Conservation (phyloP, 805 yeast species). For the Yarrowia hollandica region DNA sequence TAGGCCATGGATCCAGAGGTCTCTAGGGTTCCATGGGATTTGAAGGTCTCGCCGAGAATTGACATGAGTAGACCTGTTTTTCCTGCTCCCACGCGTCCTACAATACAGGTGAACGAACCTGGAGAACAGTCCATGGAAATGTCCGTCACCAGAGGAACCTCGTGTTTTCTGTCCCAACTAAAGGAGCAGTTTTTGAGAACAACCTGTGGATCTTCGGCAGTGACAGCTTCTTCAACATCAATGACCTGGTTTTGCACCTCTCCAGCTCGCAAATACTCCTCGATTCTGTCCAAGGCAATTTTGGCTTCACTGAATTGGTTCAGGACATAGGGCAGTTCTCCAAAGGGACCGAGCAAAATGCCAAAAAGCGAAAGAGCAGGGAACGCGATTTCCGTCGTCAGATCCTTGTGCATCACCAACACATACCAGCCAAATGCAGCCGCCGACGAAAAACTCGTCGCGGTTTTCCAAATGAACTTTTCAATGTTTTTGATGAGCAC, state of each 20-base stretch:
- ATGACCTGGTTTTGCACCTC: constrained; percentile 45
- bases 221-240: constrained; percentile 30
- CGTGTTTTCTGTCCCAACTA: constrained; percentile 47
- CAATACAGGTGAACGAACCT: constrained; percentile 72
- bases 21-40: constrained; percentile 51
- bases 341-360: constrained; percentile 62
- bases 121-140: constrained; percentile 55
- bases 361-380: constrained; percentile 71
- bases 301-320: constrained; percentile 81
- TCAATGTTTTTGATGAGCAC: constrained; percentile 70
- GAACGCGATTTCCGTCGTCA: constrained; percentile 81
- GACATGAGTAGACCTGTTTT: constrained; percentile 73
- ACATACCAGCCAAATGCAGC: constrained; percentile 86
- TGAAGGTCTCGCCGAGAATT: constrained; percentile 68
- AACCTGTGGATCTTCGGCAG: too few relatives aligned
- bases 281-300: constrained; percentile 85
- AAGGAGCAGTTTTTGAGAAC: constrained; percentile 34
- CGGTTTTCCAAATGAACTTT: constrained; percentile 75
- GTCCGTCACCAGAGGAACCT: constrained; percentile 47
- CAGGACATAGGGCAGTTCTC: constrained; percentile 67
- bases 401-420: constrained; percentile 58
- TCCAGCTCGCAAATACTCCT: constrained; percentile 60
- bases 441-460: constrained; percentile 88
- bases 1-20: constrained; percentile 54
- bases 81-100: constrained; percentile 83